Evolutionary conservation across 2,329 filamentous ascomycete species (phyloP).

Genomic region (Rhynchosporium graminicola): DNA sequence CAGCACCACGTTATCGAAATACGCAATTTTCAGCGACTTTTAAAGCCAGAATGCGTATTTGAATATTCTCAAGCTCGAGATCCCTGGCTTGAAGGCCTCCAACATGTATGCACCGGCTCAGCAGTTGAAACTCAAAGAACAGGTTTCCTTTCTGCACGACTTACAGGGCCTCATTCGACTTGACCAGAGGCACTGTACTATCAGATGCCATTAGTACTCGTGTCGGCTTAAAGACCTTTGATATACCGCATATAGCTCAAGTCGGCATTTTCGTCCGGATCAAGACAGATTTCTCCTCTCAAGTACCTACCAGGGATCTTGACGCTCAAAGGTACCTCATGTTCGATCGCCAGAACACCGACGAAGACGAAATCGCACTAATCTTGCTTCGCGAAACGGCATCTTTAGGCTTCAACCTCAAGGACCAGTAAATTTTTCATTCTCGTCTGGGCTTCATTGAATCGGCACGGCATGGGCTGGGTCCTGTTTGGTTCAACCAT

Average conservation of each 20-base stretch:
- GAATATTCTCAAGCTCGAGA: too few relatives aligned
- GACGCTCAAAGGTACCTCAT: not conserved
- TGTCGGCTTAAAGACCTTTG: too few relatives aligned
- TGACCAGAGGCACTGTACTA: too few relatives aligned
- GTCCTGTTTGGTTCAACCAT: not conserved
- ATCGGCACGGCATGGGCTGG: not conserved
- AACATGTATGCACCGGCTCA: not conserved
- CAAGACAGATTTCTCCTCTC: too few relatives aligned
- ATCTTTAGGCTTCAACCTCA: conserved; percentile 3
- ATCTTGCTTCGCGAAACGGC: not conserved
- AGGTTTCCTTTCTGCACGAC: not conserved
- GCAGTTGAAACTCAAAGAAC: not conserved
- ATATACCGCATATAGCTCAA: too few relatives aligned
- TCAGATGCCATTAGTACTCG: too few relatives aligned
- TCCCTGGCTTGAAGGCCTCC: not conserved
- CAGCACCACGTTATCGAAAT: conserved; percentile 1
- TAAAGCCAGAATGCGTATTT: not conserved
- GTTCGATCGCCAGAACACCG: not conserved
- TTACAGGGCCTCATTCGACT: too few relatives aligned
- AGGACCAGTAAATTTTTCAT: not conserved
- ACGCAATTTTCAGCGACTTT: not conserved
- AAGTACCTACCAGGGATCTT: not conserved
- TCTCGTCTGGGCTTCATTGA: not conserved
- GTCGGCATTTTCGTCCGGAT: too few relatives aligned
- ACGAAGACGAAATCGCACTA: not conserved